phyloP scores from a whole-genome alignment of 2,329 filamentous ascomycete species.

The Fusarium nelsonii region DNA sequence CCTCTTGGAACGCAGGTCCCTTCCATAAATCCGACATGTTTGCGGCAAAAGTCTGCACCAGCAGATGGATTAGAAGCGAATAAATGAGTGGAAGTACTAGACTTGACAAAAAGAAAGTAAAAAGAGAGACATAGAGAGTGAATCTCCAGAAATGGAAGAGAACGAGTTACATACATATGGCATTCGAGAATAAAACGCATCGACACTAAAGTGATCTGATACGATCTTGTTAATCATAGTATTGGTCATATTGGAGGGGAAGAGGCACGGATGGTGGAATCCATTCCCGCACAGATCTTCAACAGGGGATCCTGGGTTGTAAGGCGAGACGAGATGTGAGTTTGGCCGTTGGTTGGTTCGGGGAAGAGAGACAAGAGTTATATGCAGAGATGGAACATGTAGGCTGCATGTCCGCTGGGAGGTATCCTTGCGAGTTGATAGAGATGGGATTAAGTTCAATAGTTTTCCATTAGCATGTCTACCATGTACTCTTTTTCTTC shows the following conservation, averaged over 20 bases:
- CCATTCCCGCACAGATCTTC: constrained; percentile 33
- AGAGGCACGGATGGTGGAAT: constrained; percentile 29
- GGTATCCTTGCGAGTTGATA: not conserved
- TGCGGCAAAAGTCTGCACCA: not conserved
- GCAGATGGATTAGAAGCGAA: not conserved
- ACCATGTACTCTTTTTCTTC: not conserved
- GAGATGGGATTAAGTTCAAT: not conserved
- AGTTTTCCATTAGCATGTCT: not conserved
- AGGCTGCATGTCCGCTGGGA: constrained; percentile 1
- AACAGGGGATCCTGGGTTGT: constrained; percentile 16
- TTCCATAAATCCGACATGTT: constrained; percentile 41
- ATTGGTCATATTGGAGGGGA: constrained; percentile 13
- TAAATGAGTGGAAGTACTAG: not conserved
- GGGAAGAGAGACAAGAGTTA: not conserved
- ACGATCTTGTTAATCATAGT: constrained; percentile 14
- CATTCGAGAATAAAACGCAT: constrained; percentile 20
- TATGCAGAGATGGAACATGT: not conserved
- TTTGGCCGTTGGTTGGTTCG: constrained; percentile 10
- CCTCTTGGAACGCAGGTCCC: constrained; percentile 22
- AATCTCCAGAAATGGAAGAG: not conserved
- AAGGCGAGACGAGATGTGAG: constrained; percentile 9
- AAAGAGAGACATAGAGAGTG: not conserved
- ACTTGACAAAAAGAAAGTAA: not conserved
- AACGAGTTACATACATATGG: constrained; percentile 28
- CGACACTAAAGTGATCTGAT: constrained; percentile 22